A percentile compares a stretch with the other conserved stretches of the same genome.
phyloP scores from a whole-genome alignment of 2,329 filamentous ascomycete genomes.

The Triangularia setosa region DNA sequence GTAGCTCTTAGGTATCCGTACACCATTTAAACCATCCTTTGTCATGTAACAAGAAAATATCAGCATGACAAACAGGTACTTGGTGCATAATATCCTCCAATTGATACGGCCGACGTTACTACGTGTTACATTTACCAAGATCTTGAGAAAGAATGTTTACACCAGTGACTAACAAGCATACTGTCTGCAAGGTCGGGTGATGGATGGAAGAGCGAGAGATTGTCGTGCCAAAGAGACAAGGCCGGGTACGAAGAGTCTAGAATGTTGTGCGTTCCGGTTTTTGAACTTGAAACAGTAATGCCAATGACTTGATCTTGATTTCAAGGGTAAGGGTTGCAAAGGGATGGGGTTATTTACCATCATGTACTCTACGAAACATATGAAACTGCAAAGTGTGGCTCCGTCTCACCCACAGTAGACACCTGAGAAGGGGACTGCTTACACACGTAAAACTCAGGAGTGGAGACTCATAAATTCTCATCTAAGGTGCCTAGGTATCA shows the following conservation, averaged over 20 bases:
- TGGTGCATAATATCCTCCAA: background rate
- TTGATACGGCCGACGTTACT: background rate
- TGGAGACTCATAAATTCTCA: background rate
- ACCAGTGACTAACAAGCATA: background rate
- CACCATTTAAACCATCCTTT: background rate
- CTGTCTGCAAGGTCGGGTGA: background rate
- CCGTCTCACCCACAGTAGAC: too few species aligned
- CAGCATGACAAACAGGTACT: background rate
- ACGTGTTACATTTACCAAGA: background rate
- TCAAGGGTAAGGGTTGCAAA: background rate
- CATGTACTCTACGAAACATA: background rate
- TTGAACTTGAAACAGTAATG: background rate
- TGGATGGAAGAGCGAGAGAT: background rate
- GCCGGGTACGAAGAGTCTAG: background rate
- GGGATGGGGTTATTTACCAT: background rate
- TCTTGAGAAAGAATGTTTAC: background rate
- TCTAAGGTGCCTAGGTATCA: background rate
- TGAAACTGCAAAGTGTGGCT: background rate
- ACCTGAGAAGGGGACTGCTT: too few species aligned
- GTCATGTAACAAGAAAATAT: background rate
- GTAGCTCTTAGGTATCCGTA: background rate
- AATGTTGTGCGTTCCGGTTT: background rate
- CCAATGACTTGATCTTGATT: too few species aligned
- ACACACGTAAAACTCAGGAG: background rate
- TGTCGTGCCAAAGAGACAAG: background rate